Evolutionary conservation across 495 filamentous ascomycete genomes (phyloP), one percentile per base, ranked within the genome.

Genomic region (Lasiosphaeris hirsuta): DNA sequence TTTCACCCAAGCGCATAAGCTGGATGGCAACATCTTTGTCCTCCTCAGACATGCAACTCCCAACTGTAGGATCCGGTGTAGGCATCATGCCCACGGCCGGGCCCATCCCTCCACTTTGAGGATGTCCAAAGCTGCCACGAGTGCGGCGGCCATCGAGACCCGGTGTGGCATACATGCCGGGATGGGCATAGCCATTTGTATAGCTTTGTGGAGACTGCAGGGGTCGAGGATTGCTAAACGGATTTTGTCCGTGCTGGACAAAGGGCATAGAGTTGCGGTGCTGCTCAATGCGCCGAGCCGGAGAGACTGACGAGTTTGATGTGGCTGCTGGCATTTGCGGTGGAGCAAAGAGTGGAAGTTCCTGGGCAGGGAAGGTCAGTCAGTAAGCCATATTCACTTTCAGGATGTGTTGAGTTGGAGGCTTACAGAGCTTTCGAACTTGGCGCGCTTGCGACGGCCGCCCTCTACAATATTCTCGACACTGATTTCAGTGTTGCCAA

Each of bases 1-100:
- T 85, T 66, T 95, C 90, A n/a, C 93, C 91, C 51, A 98, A 79
- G 58, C 90, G 87, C 83, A 98, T 97, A 61, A 98, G 79, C 70
- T 97, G 92, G 67, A 96, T 84, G 47, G 94, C 94, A 63, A 96
- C 94, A 73, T 98, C 95, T 67, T 97, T 94, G 69, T 98, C 94
- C 69, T 98, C 94, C 69, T 98, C 94, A 3, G 93, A 97, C 67
- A 97, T 92, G 63, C 87, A 93, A 75, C 92, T 97, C 37, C 89
- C 88, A 57, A 96, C 87, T 11, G 95, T 97, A 10, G 92, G 92
- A 58, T 96, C 93, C 4, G 94, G 95, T 3, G 95, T 97, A 7
- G 91, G 92, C 56, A 96, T 76, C 60, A 90, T 81, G n/a, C 82
- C 85, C 51, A 54, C 34, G 57, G 67, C 51, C 69, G 78, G 40